These are phyloP conservation scores for Aspergillus pseudotamarii DNA, from an alignment of 2,329 filamentous ascomycete species.

Conservation along the genomic window DNA sequence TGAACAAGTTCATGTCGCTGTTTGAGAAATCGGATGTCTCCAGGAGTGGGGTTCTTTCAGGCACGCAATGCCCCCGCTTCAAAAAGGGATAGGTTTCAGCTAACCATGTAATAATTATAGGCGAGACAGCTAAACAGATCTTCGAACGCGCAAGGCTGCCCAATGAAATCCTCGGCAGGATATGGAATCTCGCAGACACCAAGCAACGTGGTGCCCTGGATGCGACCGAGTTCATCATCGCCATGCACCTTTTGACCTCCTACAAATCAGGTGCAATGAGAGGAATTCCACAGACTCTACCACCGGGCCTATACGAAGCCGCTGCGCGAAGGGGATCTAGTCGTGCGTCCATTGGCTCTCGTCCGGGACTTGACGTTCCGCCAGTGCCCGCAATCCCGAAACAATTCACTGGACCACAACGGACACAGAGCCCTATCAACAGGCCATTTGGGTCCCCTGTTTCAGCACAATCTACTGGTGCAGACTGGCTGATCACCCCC, in stretches of 20 bases:
- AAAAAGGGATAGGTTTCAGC: background rate
- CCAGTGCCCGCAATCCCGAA: constrained; percentile 73
- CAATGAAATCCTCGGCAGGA: constrained; percentile 87
- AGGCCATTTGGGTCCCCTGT: constrained; percentile 54
- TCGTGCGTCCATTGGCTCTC: constrained; percentile 55
- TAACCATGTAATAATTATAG: constrained; percentile 42
- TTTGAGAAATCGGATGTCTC: constrained; percentile 87
- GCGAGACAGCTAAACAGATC: constrained; percentile 86
- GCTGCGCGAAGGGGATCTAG: constrained; percentile 69
- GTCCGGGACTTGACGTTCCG: constrained; percentile 51
- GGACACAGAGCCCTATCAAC: constrained; percentile 63
- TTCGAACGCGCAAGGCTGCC: constrained; percentile 91
- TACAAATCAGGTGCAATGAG: constrained; percentile 83
- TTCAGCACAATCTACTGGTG: constrained; percentile 58
- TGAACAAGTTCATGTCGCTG: constrained; percentile 81
- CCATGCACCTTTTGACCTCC: constrained; percentile 94
- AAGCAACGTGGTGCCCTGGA: constrained; percentile 88
- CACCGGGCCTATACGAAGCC: constrained; percentile 85
- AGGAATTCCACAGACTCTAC: constrained; percentile 76
- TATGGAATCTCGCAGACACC: constrained; percentile 94
- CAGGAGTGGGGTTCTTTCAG: constrained; percentile 70
- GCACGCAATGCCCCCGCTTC: constrained; percentile 36
- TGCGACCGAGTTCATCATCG: constrained; percentile 91
- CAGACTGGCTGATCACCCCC: constrained; percentile 80
- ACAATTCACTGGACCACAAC: constrained; percentile 69